Base-by-base conservation (phyloP, 208 protist species). In the Wallacemonas sp. region DNA sequence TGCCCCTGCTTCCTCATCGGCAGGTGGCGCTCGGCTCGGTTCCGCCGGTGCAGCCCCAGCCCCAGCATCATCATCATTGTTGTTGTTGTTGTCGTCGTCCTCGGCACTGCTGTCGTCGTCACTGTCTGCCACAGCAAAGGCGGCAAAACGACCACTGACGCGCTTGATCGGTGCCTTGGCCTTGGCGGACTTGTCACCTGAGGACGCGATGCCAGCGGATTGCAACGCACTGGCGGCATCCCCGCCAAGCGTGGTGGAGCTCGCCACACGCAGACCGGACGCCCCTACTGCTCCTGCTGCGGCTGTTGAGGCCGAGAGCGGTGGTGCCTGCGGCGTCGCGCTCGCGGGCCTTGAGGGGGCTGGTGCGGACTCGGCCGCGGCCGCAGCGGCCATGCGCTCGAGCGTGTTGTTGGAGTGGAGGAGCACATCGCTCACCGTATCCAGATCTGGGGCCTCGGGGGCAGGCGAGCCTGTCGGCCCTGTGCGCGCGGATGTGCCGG, bases 31-130 rank as follows among this genome's bases (percentile, higher is more conserved):
- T n/a, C n/a, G n/a, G n/a, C n/a, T n/a, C n/a, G n/a, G n/a, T n/a
- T n/a, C n/a, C n/a, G n/a, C n/a, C n/a, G n/a, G n/a, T n/a, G n/a
- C n/a, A n/a, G n/a, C n/a, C n/a, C n/a, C n/a, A n/a, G n/a, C n/a
- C n/a, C n/a, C n/a, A n/a, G n/a, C n/a, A n/a, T n/a, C n/a, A n/a
- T n/a, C n/a, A n/a, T n/a, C n/a, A n/a, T n/a, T n/a, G n/a, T n/a
- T n/a, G n/a, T n/a, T n/a, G n/a, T n/a, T n/a, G n/a, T n/a, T n/a
- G n/a, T n/a, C n/a, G n/a, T n/a, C n/a, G 18, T 57, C 63, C 20
- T 68, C 48, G 1, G 18, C 70, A 36, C 52, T 66, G 33, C 66
- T 74, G 59, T 81, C 76, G 11, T 69, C 65, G 36, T 76, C 69
- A 38, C 76, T 81, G 46, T 81, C 76, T 2, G 42, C 57, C 18